Base-by-base conservation (phyloP, 164 flowering plant species). In the Sextonia rubra region DNA sequence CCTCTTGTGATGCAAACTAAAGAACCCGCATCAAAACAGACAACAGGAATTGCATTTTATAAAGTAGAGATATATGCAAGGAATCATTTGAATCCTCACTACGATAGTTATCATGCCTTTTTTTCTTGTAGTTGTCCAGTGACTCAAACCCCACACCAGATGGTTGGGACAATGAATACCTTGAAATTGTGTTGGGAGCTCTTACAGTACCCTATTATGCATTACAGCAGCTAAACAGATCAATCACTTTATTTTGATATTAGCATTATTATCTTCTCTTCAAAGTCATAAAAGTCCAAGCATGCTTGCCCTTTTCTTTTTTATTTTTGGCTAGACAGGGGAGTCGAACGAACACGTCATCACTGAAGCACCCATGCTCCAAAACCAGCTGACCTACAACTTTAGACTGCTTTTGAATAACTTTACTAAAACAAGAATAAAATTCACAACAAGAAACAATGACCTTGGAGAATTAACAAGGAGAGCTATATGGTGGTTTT, bases 41-140 rank as follows among this genome's bases (percentile, higher is more conserved):
- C 3, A 64, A 26, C 47, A 64, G 27, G 26, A 61, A 61, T 61
- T 61, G 15, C 64, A 61, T n/a, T 20, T 20, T 18, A 58, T 18
- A 6, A 20, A 58, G 11, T 58, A 23, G 61, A 58, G 23, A 58
- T 58, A n/a, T 58, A 58, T 58, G 23, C 66, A 62, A 62, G 26
- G 26, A 23, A 62, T 62, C 66, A 62, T 26, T 12, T 23, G 66
- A 15, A 23, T 23, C 66, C 68, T 65, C 68, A 65, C 22, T 65
- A 65, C 24, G 0, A 65, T 14, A 62, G 4, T 26, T 24, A 17
- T 37, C 44, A 37, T 37, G 44, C 44, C 3, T 5, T 37, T 37
- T 32, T 32, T 37, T 37, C 8, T 37, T 37, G 44, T 37, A 37
- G 11, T 37, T 37, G 44, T 37, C 8, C 44, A 37, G 8, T 8